Percentiles rank a stretch among this genome's conserved stretches.
Conservation (phyloP, 2,329 filamentous ascomycete species). For the Colletotrichum costaricense region DNA sequence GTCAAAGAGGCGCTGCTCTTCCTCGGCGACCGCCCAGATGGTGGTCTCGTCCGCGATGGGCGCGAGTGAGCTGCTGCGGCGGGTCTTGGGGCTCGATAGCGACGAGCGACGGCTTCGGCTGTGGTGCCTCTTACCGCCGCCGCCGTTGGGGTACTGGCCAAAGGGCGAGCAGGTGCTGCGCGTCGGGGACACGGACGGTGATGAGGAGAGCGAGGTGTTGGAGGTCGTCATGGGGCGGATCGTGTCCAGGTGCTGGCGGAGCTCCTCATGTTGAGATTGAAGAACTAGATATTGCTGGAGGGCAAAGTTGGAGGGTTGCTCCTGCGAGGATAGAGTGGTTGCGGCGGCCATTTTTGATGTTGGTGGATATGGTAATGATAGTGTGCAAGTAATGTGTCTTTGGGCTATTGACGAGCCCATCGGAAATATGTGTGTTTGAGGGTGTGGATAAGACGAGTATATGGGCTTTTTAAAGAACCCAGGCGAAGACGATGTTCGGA, state of each 20-base stretch:
- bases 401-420: conserved; percentile 37
- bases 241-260: conserved; percentile 62
- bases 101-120: conserved; percentile 58
- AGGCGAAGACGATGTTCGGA: not conserved
- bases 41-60: conserved; percentile 60
- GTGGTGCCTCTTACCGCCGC: conserved; percentile 48
- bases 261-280: conserved; percentile 65
- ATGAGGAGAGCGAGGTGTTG: conserved; percentile 50
- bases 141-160: conserved; percentile 33
- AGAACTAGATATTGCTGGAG: conserved; percentile 66
- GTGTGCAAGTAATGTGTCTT: conserved; percentile 35
- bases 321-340: conserved; percentile 21
- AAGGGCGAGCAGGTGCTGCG: conserved; percentile 60
- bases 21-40: conserved; percentile 60
- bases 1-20: conserved; percentile 64
- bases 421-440: conserved; percentile 17
- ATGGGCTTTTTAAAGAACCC: not conserved
- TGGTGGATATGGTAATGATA: conserved; percentile 30
- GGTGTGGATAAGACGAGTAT: not conserved
- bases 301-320: conserved; percentile 57
- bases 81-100: conserved; percentile 37
- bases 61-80: conserved; percentile 40
- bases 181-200: conserved; percentile 71
- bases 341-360: conserved; percentile 30
- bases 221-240: conserved; percentile 56